Base-by-base conservation (phyloP, 2,329 filamentous ascomycete species). In the Ceratocystis huliohia region DNA sequence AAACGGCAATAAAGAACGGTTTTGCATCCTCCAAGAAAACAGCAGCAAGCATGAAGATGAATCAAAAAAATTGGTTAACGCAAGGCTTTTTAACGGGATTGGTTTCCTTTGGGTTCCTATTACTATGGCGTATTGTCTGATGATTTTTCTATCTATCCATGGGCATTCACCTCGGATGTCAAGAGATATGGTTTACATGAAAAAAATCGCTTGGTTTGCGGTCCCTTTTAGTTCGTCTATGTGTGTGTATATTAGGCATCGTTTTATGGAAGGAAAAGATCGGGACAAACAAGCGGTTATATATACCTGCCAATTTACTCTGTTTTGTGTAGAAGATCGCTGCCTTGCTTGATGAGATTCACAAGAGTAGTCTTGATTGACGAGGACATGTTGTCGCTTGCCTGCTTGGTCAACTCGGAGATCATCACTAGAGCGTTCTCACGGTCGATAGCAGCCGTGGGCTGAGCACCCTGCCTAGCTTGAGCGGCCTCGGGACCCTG, bases 381-480 rank as follows among this genome's bases (percentile, higher is more conserved):
- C 1, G 76, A 69, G 1, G 78, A 73, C 69, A 84, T 71, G 5
- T 76, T 74, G 0, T 74, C 72, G 0, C 76, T 74, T 20, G 76
- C 75, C 57, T 76, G 77, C 70, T 77, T 78, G 50, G 84, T 70
- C 65, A 87, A 70, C 72, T 85, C 81, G 1, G 79, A 79, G 2
- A 84, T 77, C 66, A 87, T 72, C 0, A 87, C 81, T 25, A 87
- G 73, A 0, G 79, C 82, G 68, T 87, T 87, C 72, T 86, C 84
- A 7, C 83, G 77, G 70, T 87, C 84, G 13, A 68, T 59, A 17
- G 44, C 45, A 13, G 61, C 61, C 10, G 53, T 62, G 17, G 62
- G 44, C 53, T 62, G 50, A 4, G 37, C 10, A 6, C 50, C 61
- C 53, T 65, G 28, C 5, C 45, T 53, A 15, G 66, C 64, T n/a